phyloP scores from a whole-genome alignment of 345 rosid species.

The Cardamine occulta region DNA sequence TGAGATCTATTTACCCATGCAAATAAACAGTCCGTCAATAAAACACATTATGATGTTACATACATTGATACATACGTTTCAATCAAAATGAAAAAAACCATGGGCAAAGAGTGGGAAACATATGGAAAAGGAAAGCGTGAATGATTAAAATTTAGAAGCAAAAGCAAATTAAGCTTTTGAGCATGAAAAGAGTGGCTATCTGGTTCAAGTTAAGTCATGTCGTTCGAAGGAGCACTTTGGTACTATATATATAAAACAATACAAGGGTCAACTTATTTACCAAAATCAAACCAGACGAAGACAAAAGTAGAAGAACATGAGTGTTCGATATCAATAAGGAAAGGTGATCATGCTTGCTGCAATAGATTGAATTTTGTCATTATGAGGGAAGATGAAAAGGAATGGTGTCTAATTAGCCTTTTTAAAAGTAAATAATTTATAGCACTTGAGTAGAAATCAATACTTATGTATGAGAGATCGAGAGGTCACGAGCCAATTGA shows the following conservation, averaged over 20 bases:
- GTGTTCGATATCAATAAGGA: constrained; percentile 36
- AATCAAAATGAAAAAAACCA: not conserved
- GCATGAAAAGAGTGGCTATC: constrained; percentile 38
- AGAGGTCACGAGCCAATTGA: constrained; percentile 32
- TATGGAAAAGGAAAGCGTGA: constrained; percentile 32
- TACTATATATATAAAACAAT: constrained; percentile 34
- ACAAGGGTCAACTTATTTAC: constrained; percentile 44
- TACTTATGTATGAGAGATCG: constrained; percentile 24
- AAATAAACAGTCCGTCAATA: constrained; percentile 1
- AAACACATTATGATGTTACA: constrained; percentile 29
- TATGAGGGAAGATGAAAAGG: constrained; percentile 33
- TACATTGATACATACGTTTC: constrained; percentile 13
- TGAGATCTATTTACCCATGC: constrained; percentile 20
- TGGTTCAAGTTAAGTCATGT: constrained; percentile 36
- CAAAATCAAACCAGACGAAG: constrained; percentile 38
- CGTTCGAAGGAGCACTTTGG: constrained; percentile 31
- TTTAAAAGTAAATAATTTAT: constrained; percentile 7
- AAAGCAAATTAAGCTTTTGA: constrained; percentile 24
- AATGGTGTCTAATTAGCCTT: constrained; percentile 37
- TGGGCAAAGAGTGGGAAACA: constrained; percentile 4
- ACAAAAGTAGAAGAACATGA: constrained; percentile 38
- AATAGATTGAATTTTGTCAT: constrained; percentile 30
- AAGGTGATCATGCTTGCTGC: constrained; percentile 35
- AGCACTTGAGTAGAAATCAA: constrained; percentile 33
- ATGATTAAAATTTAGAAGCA: constrained; percentile 29